Conservation (phyloP, 176 grass and related monocot genomes). For the Cocos nucifera region DNA sequence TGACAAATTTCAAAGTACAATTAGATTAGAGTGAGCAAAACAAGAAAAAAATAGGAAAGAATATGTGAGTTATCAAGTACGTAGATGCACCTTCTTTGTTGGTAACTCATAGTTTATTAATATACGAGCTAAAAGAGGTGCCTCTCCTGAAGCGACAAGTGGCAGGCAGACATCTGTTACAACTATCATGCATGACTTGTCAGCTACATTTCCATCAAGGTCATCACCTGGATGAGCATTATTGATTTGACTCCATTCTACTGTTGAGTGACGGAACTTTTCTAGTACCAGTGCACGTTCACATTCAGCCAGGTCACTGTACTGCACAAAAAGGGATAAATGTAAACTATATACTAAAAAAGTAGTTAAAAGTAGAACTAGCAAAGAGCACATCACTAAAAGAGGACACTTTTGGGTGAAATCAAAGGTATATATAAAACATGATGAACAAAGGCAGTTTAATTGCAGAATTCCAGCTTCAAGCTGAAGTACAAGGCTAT, state of each 20-base stretch:
- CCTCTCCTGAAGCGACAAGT: conserved; percentile 43
- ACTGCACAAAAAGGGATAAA: conserved; percentile 29
- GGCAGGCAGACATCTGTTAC: conserved; percentile 88
- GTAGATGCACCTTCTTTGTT: conserved; percentile 55
- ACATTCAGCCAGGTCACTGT: conserved; percentile 68
- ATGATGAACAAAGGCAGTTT: too few relatives aligned
- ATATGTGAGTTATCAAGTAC: not conserved
- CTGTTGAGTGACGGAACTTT: conserved; percentile 51
- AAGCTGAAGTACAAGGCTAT: too few relatives aligned
- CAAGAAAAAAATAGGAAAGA: not conserved
- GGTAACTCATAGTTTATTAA: conserved; percentile 89
- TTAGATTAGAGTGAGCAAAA: not conserved
- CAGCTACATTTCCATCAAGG: conserved; percentile 29
- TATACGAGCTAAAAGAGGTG: conserved; percentile 52
- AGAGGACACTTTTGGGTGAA: not conserved
- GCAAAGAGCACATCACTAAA: not conserved
- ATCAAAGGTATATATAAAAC: too few relatives aligned
- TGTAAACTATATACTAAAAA: conserved; percentile 16
- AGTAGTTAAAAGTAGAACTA: not conserved
- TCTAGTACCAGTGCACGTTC: conserved; percentile 71
- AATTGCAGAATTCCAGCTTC: too few relatives aligned
- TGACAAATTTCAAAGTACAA: not conserved
- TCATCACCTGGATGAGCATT: conserved; percentile 18
- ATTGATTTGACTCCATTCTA: conserved; percentile 44
- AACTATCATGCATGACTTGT: conserved; percentile 59